phyloP scores from a whole-genome alignment of 805 yeast genomes.

The Ogataea saltuana region DNA sequence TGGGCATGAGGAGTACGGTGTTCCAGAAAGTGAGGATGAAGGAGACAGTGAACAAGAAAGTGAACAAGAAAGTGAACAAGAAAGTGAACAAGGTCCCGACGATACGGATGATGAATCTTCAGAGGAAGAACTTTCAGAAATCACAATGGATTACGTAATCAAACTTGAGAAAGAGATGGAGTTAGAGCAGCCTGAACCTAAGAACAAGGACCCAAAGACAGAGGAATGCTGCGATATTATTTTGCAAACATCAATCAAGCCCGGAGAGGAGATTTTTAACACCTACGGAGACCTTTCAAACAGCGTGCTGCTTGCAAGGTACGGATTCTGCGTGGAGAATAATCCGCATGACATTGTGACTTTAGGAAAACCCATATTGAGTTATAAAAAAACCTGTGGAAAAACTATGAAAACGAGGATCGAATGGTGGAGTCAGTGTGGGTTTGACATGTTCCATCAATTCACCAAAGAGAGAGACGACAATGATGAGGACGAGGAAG shows the following conservation, averaged over 20 bases:
- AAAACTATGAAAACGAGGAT: conserved; percentile 19
- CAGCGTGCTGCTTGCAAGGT: conserved; percentile 64
- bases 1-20: conserved; percentile 33
- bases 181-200: conserved; percentile 31
- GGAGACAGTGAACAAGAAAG: conserved; percentile 24
- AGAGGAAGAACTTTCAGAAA: conserved; percentile 26
- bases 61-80: conserved; percentile 26
- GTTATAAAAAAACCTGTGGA: conserved; percentile 18
- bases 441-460: conserved; percentile 18
- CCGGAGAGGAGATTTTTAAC: conserved; percentile 69
- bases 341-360: conserved; percentile 58
- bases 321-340: conserved; percentile 69
- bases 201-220: conserved; percentile 28
- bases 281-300: conserved; percentile 79
- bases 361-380: conserved; percentile 49
- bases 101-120: conserved; percentile 22
- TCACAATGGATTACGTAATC: conserved; percentile 36
- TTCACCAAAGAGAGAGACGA: conserved; percentile 8
- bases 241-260: conserved; percentile 42
- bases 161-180: conserved; percentile 34
- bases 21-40: conserved; percentile 30
- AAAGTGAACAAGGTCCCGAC: conserved; percentile 26
- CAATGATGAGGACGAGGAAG: conserved; percentile 17
- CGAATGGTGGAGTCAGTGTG: conserved; percentile 32
- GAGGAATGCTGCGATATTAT: conserved; percentile 74